Evolutionary conservation across 306 rosid species (phyloP), one percentile per base, ranked within the genome.

Genomic region (Lathyrus tuberosus): DNA sequence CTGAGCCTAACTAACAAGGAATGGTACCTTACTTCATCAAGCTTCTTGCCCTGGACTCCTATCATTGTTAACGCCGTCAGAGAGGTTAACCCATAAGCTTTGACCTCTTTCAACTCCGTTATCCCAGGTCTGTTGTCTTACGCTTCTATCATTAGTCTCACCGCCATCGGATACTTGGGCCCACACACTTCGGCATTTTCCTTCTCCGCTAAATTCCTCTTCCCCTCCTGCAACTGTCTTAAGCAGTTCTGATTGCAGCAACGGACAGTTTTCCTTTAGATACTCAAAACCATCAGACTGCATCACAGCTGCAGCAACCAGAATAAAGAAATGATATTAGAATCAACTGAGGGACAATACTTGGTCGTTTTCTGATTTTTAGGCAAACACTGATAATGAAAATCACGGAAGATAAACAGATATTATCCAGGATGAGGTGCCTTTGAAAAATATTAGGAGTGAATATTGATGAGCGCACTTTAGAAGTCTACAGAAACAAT

Each of bases 101-200:
- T 80, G 90, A 76, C 82, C 81, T 79, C 87, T 71, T 49, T 89
- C 95, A 28, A 70, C 89, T 38, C 88, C 95, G 62, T 92, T 88
- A 65, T 89, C 91, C 96, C 97, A 87, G 67, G 91, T 87, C 76
- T 80, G 86, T 78, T 93, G 98, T 81, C 96, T 86, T 51, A 86
- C 87, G 53, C 92, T 87, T 72, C 88, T 76, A 56, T 91, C 98
- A 56, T 84, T 90, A 40, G 96, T 86, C 65, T 94, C 94, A 54
- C 86, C 98, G 1, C 98, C 98, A 38, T 94, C 98, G 5, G 96
- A 94, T 61, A 88, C 90, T 73, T 90, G 97, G 37, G 88, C 98
- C 98, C 98, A 94, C 61, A 94, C 95, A 14, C 98, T 94, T 68
- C 81, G 82, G 74, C 95, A 81, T 76, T 88, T 90, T 30, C 92